phyloP scores from a whole-genome alignment of 768 basidiomycete species.

The Calocybe cyanea region DNA sequence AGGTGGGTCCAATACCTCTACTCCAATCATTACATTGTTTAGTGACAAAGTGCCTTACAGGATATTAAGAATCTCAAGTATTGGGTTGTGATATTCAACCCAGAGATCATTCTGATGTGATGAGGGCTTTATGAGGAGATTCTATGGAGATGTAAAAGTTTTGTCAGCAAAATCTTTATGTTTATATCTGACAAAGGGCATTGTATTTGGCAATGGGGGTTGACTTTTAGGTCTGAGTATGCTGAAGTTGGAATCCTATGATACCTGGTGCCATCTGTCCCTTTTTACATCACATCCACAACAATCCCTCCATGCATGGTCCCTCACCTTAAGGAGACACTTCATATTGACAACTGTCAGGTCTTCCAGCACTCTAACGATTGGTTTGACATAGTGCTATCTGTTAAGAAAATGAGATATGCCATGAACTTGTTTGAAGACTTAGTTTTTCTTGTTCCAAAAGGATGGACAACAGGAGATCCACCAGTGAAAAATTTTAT shows the following conservation, averaged over 20 bases:
- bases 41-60: neutral
- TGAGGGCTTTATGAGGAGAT: neutral
- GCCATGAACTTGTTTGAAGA: no score
- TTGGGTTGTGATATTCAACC: neutral
- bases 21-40: neutral
- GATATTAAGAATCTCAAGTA: neutral
- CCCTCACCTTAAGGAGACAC: neutral
- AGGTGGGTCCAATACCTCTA: constrained; percentile 8
- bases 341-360: no score
- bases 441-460: no score
- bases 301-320: constrained; percentile 5
- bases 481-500: no score
- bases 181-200: constrained; percentile 30
- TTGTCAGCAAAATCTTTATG: constrained; percentile 18
- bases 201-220: constrained; percentile 27
- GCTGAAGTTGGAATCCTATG: constrained; percentile 11
- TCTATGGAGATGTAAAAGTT: constrained; percentile 3
- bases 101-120: neutral
- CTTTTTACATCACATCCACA: constrained; percentile 6
- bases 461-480: no score
- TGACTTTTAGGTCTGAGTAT: constrained; percentile 24
- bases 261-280: neutral
- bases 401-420: no score
- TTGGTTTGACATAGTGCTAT: no score
- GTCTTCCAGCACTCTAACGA: no score